Conservation (phyloP, 768 basidiomycete species). For the Daedaleopsis sinensis region DNA sequence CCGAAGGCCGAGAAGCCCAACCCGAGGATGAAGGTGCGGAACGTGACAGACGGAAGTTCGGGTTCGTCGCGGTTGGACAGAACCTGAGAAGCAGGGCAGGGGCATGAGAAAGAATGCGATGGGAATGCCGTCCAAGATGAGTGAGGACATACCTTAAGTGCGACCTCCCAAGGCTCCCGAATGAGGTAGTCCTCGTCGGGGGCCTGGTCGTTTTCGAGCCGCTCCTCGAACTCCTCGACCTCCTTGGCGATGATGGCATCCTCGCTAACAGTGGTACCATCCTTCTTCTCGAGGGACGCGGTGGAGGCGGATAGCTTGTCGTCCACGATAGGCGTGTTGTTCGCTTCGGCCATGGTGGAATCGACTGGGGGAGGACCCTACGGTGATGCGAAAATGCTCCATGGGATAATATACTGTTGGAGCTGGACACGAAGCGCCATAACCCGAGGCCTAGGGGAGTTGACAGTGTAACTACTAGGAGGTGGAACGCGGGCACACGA, state of each 20-base stretch:
- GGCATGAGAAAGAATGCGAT: not conserved
- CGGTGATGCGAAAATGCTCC: too few species aligned
- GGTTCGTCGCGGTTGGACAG: conserved; percentile 41
- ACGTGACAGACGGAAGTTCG: conserved; percentile 48
- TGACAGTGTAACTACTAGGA: too few species aligned
- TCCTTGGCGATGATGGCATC: conserved; percentile 31
- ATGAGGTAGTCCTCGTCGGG: conserved; percentile 40
- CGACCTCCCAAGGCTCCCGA: conserved; percentile 41
- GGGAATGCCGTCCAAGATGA: not conserved
- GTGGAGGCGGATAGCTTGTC: conserved; percentile 26
- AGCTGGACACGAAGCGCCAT: too few species aligned
- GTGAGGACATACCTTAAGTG: conserved; percentile 36
- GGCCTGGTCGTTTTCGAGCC: conserved; percentile 34
- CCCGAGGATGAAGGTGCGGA: conserved; percentile 59
- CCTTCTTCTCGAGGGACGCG: conserved; percentile 28
- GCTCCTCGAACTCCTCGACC: conserved; percentile 35
- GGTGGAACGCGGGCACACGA: too few species aligned
- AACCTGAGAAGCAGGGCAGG: conserved; percentile 26
- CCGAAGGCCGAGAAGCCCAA: conserved; percentile 60
- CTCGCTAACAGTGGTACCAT: conserved; percentile 21
- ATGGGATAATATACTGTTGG: too few species aligned
- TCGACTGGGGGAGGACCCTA: too few species aligned
- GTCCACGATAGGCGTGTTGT: conserved; percentile 16
- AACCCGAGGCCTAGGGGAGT: too few species aligned
- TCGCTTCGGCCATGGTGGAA: conserved; percentile 16